A percentile compares a stretch with the other conserved stretches of the same genome.
These are phyloP conservation scores for Paramecium primaurelia DNA, from an alignment of 73 alveolate species.

Conservation along the genomic window DNA sequence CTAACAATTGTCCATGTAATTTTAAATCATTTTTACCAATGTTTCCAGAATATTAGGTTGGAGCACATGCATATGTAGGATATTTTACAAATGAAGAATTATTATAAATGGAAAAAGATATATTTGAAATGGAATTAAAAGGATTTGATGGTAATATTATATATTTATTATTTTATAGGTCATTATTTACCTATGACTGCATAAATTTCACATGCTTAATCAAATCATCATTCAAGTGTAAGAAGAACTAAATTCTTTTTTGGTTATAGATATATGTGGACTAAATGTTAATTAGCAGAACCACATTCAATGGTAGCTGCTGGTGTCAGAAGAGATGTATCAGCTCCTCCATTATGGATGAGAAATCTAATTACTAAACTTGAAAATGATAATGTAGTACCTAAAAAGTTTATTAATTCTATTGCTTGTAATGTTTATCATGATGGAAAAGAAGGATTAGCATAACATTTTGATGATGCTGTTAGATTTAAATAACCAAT, in stretches of 20 bases:
- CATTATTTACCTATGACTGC: constrained; percentile 79
- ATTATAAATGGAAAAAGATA: constrained; percentile 61
- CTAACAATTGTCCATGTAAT: constrained; percentile 72
- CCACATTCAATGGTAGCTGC: constrained; percentile 81
- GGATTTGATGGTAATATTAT: constrained; percentile 57
- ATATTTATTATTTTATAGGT: not conserved
- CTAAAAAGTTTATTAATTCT: constrained; percentile 75
- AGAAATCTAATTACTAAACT: not conserved
- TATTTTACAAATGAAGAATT: constrained; percentile 76
- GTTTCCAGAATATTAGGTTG: constrained; percentile 64
- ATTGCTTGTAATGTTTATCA: constrained; percentile 86
- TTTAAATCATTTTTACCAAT: constrained; percentile 47
- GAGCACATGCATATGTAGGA: constrained; percentile 66
- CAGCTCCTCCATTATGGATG: constrained; percentile 77
- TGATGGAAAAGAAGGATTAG: constrained; percentile 93
- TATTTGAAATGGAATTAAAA: constrained; percentile 64
- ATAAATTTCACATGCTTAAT: constrained; percentile 66
- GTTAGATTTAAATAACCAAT: constrained; percentile 85
- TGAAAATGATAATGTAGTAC: constrained; percentile 1
- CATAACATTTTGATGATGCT: constrained; percentile 91
- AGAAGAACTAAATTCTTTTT: constrained; percentile 86
- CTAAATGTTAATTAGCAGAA: constrained; percentile 71
- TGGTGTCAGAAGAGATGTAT: constrained; percentile 85
- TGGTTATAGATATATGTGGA: constrained; percentile 87
- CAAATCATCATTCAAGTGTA: constrained; percentile 54